Evolutionary conservation across 2,329 filamentous ascomycete species (phyloP).

Genomic region (Magnaporthales sp.): DNA sequence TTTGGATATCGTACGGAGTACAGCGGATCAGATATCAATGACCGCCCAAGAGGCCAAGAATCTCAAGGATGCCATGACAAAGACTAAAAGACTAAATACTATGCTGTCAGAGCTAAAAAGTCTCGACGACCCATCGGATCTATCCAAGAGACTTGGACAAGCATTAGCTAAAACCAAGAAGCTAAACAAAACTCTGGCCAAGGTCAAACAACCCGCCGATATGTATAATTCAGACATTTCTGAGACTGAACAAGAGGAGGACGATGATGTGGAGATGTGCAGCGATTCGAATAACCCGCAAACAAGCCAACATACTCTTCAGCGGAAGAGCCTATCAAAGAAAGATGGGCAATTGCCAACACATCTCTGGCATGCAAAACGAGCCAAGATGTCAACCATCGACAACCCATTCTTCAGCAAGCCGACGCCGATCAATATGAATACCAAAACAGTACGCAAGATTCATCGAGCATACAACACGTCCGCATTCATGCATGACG

Average conservation of each 20-base stretch:
- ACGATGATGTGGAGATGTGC: conserved; percentile 10
- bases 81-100: background rate
- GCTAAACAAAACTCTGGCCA: conserved; percentile 1
- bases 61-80: conserved; percentile 8
- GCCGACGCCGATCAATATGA: conserved; percentile 2
- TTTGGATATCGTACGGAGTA: conserved; percentile 17
- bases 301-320: background rate
- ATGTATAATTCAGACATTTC: background rate
- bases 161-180: conserved; percentile 1
- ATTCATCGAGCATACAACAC: background rate
- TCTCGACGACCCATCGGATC: background rate
- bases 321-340: conserved; percentile 56
- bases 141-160: background rate
- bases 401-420: conserved; percentile 3
- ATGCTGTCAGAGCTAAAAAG: background rate
- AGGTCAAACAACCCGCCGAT: background rate
- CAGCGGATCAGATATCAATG: conserved; percentile 14
- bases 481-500: conserved; percentile 51
- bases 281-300: background rate
- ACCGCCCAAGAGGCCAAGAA: conserved; percentile 8
- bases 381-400: conserved; percentile 76
- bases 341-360: conserved; percentile 88
- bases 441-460: conserved; percentile 1
- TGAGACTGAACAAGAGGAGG: background rate
- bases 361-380: conserved; percentile 87